phyloP scores from a whole-genome alignment of 2,329 filamentous ascomycete genomes.

The Hyphodiscus sp. region DNA sequence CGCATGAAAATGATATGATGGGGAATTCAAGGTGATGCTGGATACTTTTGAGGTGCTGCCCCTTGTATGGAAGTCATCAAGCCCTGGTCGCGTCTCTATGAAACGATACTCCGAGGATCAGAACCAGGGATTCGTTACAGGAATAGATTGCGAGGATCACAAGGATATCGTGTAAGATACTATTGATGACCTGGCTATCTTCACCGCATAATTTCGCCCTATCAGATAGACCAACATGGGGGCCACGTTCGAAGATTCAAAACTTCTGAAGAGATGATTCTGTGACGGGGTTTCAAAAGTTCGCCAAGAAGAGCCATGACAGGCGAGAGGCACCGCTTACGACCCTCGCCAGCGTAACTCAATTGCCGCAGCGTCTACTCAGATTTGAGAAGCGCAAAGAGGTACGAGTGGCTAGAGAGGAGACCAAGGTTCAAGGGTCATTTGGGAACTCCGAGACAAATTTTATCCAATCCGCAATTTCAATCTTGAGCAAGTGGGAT shows the following conservation, averaged over 20 bases:
- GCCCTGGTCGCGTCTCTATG: conserved; percentile 23
- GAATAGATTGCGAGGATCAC: conserved; percentile 12
- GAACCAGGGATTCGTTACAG: conserved; percentile 16
- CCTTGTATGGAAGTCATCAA: conserved; percentile 7
- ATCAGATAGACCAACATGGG: conserved; percentile 5
- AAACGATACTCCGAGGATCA: conserved; percentile 27
- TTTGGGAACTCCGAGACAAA: neutral
- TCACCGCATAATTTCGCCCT: conserved; percentile 2
- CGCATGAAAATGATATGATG: conserved; percentile 16
- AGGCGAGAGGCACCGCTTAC: neutral
- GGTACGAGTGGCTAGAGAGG: neutral
- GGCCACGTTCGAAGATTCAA: neutral
- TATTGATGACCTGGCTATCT: neutral
- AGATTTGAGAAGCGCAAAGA: conserved; percentile 15
- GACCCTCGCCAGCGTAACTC: conserved; percentile 21
- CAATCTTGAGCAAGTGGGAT: neutral
- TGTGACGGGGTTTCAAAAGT: neutral
- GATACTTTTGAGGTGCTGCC: conserved; percentile 13
- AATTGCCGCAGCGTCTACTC: conserved; percentile 20
- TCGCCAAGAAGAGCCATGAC: neutral
- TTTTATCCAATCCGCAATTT: neutral
- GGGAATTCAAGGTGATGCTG: conserved; percentile 12
- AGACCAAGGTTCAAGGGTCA: conserved; percentile 3
- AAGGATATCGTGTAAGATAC: neutral
- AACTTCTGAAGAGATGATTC: neutral